phyloP scores from a whole-genome alignment of 129 eudicot genomes.

The Lonicera japonica region DNA sequence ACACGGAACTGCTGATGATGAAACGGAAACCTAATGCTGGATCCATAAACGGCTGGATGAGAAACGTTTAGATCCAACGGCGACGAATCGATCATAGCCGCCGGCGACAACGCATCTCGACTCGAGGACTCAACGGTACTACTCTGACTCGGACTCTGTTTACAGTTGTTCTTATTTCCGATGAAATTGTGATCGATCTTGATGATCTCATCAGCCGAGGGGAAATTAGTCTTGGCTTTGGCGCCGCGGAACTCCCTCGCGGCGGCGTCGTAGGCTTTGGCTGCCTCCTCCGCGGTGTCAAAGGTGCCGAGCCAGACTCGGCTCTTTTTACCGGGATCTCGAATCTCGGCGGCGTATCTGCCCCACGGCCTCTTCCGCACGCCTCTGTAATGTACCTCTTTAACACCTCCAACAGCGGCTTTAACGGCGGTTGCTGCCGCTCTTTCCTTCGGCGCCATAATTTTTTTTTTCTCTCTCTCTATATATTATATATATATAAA shows the following conservation, averaged over 20 bases:
- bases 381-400: constrained; percentile 53
- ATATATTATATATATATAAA: too few relatives aligned
- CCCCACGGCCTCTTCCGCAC: constrained; percentile 85
- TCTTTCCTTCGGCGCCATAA: constrained; percentile 40
- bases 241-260: constrained; percentile 49
- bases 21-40: constrained; percentile 28
- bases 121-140: constrained; percentile 43
- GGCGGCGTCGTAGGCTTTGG: constrained; percentile 48
- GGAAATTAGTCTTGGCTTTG: constrained; percentile 52
- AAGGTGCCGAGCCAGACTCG: constrained; percentile 44
- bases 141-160: constrained; percentile 52
- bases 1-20: neutral
- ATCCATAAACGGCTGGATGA: too few relatives aligned
- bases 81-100: too few relatives aligned
- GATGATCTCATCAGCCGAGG: constrained; percentile 7
- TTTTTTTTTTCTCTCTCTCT: too few relatives aligned
- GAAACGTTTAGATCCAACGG: too few relatives aligned
- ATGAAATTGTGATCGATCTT: neutral
- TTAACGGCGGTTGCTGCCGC: constrained; percentile 1
- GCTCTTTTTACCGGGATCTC: constrained; percentile 35
- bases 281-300: constrained; percentile 69
- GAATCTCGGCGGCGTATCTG: constrained; percentile 56
- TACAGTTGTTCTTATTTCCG: too few relatives aligned
- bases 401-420: constrained; percentile 3
- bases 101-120: too few relatives aligned